Evolutionary conservation across 2,329 filamentous ascomycete genomes (phyloP).

Genomic region (Aureobasidium sp.): DNA sequence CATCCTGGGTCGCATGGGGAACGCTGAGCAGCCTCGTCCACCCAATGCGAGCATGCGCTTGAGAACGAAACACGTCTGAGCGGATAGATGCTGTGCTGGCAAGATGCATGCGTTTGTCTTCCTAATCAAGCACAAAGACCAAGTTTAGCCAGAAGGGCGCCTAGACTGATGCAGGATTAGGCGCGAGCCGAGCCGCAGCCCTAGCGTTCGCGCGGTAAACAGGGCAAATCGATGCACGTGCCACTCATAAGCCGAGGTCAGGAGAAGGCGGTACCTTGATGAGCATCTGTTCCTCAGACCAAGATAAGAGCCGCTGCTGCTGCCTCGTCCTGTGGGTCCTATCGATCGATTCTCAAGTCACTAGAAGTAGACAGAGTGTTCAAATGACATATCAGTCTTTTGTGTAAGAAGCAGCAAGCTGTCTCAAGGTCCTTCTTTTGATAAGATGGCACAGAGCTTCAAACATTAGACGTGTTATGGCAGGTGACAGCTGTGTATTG

Average conservation of each 20-base stretch:
- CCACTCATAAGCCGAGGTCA: neutral
- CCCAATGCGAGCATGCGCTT: neutral
- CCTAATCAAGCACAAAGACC: neutral
- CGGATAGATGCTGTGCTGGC: neutral
- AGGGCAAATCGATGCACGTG: neutral
- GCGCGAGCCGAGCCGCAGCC: slow-evolving; percentile 8
- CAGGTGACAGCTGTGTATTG: neutral
- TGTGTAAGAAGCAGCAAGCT: neutral
- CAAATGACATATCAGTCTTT: neutral
- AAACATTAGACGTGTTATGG: neutral
- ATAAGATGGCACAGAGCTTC: neutral
- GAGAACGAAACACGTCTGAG: neutral
- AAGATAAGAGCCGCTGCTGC: neutral
- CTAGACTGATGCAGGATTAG: slow-evolving; percentile 2
- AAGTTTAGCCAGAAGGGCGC: neutral
- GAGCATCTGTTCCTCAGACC: neutral
- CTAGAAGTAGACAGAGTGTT: neutral
- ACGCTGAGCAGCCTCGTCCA: neutral
- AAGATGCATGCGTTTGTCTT: neutral
- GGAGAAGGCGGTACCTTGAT: neutral
- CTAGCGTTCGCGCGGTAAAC: slow-evolving; percentile 2
- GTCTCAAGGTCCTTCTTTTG: neutral
- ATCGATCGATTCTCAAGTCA: neutral
- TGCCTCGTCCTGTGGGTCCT: neutral
- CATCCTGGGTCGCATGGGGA: neutral